Percentiles rank a stretch among this genome's conserved stretches.
These are phyloP conservation scores for Pontederia crassipes DNA, from an alignment of 176 grass and related monocot species.

Conservation along the genomic window DNA sequence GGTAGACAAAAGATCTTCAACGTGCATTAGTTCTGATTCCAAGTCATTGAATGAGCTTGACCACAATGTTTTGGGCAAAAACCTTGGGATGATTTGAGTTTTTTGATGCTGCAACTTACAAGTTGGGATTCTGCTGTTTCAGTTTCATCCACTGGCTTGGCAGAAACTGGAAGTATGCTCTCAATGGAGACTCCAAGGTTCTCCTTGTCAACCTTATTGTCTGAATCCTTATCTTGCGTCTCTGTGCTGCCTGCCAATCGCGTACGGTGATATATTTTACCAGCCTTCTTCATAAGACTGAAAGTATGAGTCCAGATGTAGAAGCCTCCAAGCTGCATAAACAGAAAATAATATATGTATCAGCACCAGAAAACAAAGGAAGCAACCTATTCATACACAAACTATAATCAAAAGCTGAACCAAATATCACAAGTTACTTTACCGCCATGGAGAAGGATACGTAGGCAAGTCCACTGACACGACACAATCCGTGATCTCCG, in stretches of 20 bases:
- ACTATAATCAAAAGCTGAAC: too few relatives aligned
- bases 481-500: constrained; percentile 29
- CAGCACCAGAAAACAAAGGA: not conserved
- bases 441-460: constrained; percentile 92
- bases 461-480: constrained; percentile 50
- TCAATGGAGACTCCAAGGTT: constrained; percentile 18
- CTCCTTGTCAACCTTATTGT: constrained; percentile 7
- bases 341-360: not conserved
- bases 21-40: too few relatives aligned
- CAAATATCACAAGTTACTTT: constrained; percentile 5
- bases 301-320: constrained; percentile 82
- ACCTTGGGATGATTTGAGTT: too few relatives aligned
- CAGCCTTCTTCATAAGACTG: constrained; percentile 70
- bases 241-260: constrained; percentile 15
- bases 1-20: too few relatives aligned
- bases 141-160: constrained; percentile 21
- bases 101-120: constrained; percentile 26
- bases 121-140: constrained; percentile 30
- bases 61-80: not conserved
- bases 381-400: too few relatives aligned
- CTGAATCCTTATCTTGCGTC: too few relatives aligned
- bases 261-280: constrained; percentile 52
- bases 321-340: constrained; percentile 69
- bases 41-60: too few relatives aligned
- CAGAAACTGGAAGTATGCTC: constrained; percentile 27